Base-by-base conservation (phyloP, 768 basidiomycete species). In the Suillus luteus region DNA sequence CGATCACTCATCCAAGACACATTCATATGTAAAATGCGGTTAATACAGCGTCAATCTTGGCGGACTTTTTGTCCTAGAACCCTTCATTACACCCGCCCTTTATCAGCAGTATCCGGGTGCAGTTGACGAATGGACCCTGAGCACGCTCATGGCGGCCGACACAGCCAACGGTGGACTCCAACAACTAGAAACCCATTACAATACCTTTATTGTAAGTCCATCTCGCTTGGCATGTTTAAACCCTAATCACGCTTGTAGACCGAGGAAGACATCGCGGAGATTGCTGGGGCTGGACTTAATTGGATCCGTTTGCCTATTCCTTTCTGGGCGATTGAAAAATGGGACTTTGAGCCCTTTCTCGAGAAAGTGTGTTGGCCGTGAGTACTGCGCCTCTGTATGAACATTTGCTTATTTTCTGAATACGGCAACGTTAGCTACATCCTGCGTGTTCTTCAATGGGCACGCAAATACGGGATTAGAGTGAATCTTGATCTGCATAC, bases 391-490 rank as follows among this genome's bases (percentile, higher is more conserved):
- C 57, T 40, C 37, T 60, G 38, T 64, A 64, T 33, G 66, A 44
- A 31, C 8, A 14, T 57, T 7, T 43, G 41, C 8, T 40, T 8
- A 33, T 54, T 19, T 33, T 27, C 54, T 66, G 31, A 58, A 19
- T 31, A 1, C 10, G 57, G 15, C 27, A 15, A 31, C 44, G 38
- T 31, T 15, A 88, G 86, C 66, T 94, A 95, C 76, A 86, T 92
- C 75, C 77, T 93, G 22, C 86, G 86, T 49, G 82, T 90, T 31
- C 78, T 96, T 44, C 82, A 80, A 3, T 97, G 95, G 95, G 88
- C 87, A 15, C 82, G 94, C 58, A 96, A 97, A 76, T 96, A 96
- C 72, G 94, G 94, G 1, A 68, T 96, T n/a, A 83, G 94, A 35
- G 86, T 96, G 61, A 86, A 86, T 70, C 78, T 96, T 14, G 95